Conservation (phyloP, 2,329 filamentous ascomycete species). For the Xylariaceae sp. region DNA sequence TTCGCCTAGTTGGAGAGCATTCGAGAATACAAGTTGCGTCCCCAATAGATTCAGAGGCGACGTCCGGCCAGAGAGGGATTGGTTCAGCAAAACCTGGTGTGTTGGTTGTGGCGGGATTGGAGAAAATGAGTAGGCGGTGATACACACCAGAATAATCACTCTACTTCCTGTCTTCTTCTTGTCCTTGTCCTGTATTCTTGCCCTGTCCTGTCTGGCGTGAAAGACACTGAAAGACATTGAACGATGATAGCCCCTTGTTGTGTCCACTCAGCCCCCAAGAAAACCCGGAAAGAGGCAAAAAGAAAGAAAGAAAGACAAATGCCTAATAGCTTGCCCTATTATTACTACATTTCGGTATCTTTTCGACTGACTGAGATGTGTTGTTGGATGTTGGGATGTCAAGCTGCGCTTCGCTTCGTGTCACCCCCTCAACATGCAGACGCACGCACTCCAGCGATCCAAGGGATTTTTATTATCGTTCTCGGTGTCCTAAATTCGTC, state of each 20-base stretch:
- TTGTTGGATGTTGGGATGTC: no score
- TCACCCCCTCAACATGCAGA: conserved; percentile 6
- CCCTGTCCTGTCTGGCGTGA: background rate
- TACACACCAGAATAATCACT: background rate
- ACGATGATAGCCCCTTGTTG: no score
- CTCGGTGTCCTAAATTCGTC: background rate
- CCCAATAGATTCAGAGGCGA: conserved; percentile 18
- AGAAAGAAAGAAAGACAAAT: background rate
- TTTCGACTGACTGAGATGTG: background rate
- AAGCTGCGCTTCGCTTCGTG: background rate
- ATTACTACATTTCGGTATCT: background rate
- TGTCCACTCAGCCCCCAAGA: background rate
- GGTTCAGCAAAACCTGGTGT: conserved; percentile 2
- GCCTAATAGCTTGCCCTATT: no score
- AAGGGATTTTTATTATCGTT: background rate
- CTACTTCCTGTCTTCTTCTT: background rate
- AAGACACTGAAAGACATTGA: background rate
- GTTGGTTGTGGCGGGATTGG: background rate
- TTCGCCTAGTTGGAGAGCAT: background rate
- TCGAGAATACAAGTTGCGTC: conserved; percentile 6
- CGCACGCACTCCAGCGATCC: background rate
- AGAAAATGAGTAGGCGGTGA: background rate
- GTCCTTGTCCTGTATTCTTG: background rate
- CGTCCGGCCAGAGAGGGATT: conserved; percentile 12
- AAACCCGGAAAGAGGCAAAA: background rate